Evolutionary conservation across 2,329 filamentous ascomycete species (phyloP), one percentile per base, ranked within the genome.

Genomic region (Myriangium duriaei): DNA sequence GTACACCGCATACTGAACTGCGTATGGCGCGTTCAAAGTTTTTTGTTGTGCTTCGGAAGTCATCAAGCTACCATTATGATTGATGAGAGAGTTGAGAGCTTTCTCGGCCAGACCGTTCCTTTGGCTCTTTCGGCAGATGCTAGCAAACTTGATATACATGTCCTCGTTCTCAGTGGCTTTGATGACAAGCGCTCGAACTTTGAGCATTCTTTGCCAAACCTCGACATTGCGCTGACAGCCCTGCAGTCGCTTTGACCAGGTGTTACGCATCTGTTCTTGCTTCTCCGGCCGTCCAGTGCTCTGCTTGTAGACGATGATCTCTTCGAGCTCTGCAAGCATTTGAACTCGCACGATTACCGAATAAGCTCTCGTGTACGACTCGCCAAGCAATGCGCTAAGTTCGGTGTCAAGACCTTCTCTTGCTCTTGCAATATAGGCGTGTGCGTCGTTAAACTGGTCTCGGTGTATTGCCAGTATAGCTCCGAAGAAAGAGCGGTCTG

Each of bases 91-190:
- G 56, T 91, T 87, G 37, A 99, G 66, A 9, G 87, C 92, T 62
- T 94, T 92, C 62, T 98, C 91, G 1, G 91, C 91, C 34, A 99
- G 72, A 7, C 91, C 88, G 70, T 88, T 87, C 18, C 91, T 81
- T 41, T 85, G 82, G 31, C 88, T 94, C 60, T 98, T 99, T 51
- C 92, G 82, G 60, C 92, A 99, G 4, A 98, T 74, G 51, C 96
- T 98, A 51, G 91, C 84, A 57, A 95, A 98, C 57, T 98, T 99
- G 67, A 98, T 96, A 78, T 87, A 95, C 86, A 98, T 98, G 52
- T 93, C 83, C 68, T 93, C 85, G 52, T 95, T 95, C 57, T 99
- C 87, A 21, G 76, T 76, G 0, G 92, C 88, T 1, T 79, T 79
- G 44, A 96, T 88, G 42, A 99, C 91, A 36, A 99, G 69, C 13